Evolutionary conservation across 2,329 filamentous ascomycete genomes (phyloP), one percentile per base, ranked within the genome.

Genomic region (Colletotrichum shisoi): DNA sequence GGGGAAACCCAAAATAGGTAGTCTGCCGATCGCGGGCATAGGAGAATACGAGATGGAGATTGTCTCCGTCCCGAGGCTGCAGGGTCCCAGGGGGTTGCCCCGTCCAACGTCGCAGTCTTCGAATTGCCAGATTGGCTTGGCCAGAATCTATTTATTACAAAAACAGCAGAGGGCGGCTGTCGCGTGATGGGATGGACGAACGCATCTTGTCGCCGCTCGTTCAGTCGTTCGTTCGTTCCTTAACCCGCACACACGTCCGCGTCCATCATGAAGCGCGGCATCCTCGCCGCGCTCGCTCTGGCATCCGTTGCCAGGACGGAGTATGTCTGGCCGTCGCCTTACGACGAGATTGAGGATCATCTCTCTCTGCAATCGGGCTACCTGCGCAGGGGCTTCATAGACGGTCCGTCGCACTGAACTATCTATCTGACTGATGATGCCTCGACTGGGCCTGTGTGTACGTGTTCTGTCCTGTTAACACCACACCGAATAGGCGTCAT

Each of bases 331-430:
- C 68, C 68, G 0, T 65, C 64, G 12, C 24, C 44, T 19, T 68
- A 70, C 56, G 68, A 70, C 27, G 68, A 70, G 46, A 59, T 70
- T 12, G 68, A 70, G 45, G 68, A 70, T 27, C 62, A 65, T 8
- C 60, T 70, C 42, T 68, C 68, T 19, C 42, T 70, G 8, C 68
- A 70, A 61, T 19, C 45, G 15, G 68, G 68, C 9, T 68, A 70
- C 27, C 31, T 61, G 15, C 60, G 64, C 39, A 60, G 65, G 24
- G 62, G 62, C 21, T 68, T 70, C 56, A 62, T 63, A 12, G 62
- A 68, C 65, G 68, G 68, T 65, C 5, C 21, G 64, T 37, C 11
- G 2, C 9, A 6, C n/a, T 34, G 7, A 11, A 9, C 31, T 34
- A 8, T 34, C 31, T 34, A 8, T 34, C 31, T 9, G 31, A 6